Evolutionary conservation across 2,329 filamentous ascomycete genomes (phyloP).

Genomic region (Aureobasidium sp.): DNA sequence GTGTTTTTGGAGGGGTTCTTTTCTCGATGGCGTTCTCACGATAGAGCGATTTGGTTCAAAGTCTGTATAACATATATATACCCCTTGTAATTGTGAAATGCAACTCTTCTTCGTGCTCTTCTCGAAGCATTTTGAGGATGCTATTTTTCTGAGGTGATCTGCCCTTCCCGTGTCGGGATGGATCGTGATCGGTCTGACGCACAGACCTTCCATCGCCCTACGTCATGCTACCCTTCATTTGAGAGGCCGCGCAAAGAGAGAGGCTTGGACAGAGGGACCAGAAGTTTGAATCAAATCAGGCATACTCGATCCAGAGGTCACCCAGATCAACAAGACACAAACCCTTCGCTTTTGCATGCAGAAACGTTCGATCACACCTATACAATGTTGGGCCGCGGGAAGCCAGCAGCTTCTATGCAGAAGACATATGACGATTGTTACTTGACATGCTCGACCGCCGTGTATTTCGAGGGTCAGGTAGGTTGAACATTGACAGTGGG

Average conservation of each 20-base stretch:
- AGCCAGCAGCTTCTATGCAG: conserved; percentile 67
- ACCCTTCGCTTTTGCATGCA: background rate
- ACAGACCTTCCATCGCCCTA: background rate
- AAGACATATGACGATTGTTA: conserved; percentile 98
- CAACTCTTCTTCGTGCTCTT: background rate
- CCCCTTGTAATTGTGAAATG: background rate
- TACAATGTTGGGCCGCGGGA: conserved; percentile 44
- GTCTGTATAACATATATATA: background rate
- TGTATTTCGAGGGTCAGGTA: conserved; percentile 87
- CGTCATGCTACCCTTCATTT: background rate
- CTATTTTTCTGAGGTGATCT: too few relatives aligned
- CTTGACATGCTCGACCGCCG: conserved; percentile 85
- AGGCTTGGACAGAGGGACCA: background rate
- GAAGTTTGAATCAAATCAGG: background rate
- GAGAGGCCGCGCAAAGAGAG: background rate
- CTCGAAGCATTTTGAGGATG: background rate
- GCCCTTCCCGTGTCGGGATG: background rate
- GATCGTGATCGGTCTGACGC: background rate
- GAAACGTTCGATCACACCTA: background rate
- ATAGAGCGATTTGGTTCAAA: background rate
- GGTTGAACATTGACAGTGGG: background rate
- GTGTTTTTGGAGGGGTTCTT: background rate
- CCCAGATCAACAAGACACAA: background rate
- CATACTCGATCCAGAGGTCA: background rate
- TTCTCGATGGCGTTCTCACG: background rate